Percentiles rank a stretch among this genome's conserved stretches.
phyloP scores from a whole-genome alignment of 192 early-diverging fungal genomes.

The Entomortierella parvispora region DNA sequence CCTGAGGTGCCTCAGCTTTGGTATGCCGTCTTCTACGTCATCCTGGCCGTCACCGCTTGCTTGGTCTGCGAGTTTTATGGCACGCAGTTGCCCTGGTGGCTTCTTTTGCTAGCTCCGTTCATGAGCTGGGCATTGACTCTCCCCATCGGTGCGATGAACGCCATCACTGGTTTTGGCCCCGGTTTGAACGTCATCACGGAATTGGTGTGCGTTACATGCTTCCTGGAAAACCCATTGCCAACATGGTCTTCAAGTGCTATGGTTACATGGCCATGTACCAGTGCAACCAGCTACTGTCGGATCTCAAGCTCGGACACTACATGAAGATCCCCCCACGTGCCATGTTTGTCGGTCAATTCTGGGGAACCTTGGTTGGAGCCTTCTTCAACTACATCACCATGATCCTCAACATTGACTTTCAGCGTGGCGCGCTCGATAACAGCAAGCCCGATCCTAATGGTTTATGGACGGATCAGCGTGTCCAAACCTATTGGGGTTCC shows the following conservation, averaged over 20 bases:
- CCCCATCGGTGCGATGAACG: constrained; percentile 67
- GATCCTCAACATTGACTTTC: constrained; percentile 33
- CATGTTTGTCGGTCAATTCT: constrained; percentile 71
- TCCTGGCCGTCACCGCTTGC: constrained; percentile 49
- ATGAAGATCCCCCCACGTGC: constrained; percentile 75
- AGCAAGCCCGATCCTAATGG: constrained; percentile 51
- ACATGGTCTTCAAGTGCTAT: constrained; percentile 69
- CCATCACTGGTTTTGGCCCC: constrained; percentile 59
- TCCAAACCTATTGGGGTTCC: constrained; percentile 66
- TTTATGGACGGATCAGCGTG: constrained; percentile 56
- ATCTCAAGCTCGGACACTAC: constrained; percentile 81
- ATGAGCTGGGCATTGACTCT: constrained; percentile 54
- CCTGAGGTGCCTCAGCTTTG: constrained; percentile 64
- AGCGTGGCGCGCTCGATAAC: constrained; percentile 30
- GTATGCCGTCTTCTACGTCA: constrained; percentile 55
- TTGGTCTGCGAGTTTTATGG: constrained; percentile 34
- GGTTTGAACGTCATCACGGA: constrained; percentile 67
- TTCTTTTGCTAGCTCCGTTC: constrained; percentile 47
- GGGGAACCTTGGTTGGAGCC: constrained; percentile 61
- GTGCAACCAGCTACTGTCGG: constrained; percentile 73
- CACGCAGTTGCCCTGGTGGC: constrained; percentile 59
- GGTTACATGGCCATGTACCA: constrained; percentile 73
- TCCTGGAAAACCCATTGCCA: constrained; percentile 63
- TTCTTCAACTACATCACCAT: constrained; percentile 57
- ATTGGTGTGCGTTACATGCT: constrained; percentile 64